These are phyloP conservation scores for Phytophthora pini DNA, from an alignment of 352 stramenopile genomes.

Conservation along the genomic window DNA sequence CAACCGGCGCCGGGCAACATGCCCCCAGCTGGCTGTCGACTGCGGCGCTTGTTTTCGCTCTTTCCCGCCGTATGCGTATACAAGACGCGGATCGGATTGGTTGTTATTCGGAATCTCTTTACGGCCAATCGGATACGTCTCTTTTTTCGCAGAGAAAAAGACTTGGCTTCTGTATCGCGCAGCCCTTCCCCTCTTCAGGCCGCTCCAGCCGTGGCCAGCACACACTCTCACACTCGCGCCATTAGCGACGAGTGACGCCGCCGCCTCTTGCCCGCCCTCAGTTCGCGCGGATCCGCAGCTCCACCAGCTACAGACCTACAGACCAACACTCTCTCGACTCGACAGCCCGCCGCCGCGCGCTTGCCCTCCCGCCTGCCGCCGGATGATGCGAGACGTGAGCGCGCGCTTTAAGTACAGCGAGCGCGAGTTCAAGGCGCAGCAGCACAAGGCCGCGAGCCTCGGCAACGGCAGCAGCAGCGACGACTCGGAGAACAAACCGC, in stretches of 20 bases:
- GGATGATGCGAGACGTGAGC: slow-evolving; percentile 70
- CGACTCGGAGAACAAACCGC: slow-evolving; percentile 40
- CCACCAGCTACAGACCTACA: slow-evolving; percentile 5
- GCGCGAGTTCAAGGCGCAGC: slow-evolving; percentile 35
- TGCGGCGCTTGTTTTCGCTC: slow-evolving; percentile 1
- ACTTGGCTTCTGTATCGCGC: slow-evolving; percentile 31
- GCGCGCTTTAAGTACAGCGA: slow-evolving; percentile 81
- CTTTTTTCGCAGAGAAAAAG: slow-evolving; percentile 39
- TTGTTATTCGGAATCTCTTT: slow-evolving; percentile 11
- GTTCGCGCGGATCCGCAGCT: slow-evolving; percentile 16
- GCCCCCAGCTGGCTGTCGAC: not conserved
- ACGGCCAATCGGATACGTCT: slow-evolving; percentile 18
- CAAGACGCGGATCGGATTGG: slow-evolving; percentile 1
- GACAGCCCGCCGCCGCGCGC: not conserved
- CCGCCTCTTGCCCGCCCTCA: slow-evolving; percentile 18
- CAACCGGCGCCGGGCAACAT: not conserved
- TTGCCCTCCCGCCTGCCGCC: slow-evolving; percentile 1
- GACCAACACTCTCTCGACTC: not conserved
- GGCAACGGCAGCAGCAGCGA: slow-evolving; percentile 20
- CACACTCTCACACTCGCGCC: slow-evolving; percentile 32
- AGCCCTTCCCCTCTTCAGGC: slow-evolving; percentile 26
- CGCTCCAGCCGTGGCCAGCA: slow-evolving; percentile 29
- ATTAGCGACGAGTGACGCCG: slow-evolving; percentile 37
- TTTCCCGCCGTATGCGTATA: slow-evolving; percentile 4
- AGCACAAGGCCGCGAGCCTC: slow-evolving; percentile 15